These are phyloP conservation scores for Solanum habrochaites DNA, from an alignment of 257 asterid genomes.

Conservation along the genomic window DNA sequence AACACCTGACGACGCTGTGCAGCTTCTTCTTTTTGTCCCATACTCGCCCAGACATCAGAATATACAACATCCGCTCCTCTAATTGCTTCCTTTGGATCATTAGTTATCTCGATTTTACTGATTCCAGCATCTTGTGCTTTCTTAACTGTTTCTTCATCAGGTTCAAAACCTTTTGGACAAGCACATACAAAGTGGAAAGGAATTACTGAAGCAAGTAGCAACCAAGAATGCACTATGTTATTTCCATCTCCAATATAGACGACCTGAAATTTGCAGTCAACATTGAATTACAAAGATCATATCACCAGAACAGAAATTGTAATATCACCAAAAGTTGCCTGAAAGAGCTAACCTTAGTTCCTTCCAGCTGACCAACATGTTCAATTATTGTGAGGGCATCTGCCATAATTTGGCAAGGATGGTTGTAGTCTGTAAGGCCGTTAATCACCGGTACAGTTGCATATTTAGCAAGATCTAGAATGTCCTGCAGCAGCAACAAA, in stretches of 20 bases:
- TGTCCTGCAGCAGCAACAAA: conserved; percentile 47
- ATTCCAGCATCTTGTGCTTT: conserved; percentile 65
- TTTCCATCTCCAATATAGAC: conserved; percentile 97
- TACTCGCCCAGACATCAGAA: conserved; percentile 98
- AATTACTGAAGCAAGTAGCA: conserved; percentile 63
- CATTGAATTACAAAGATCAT: neutral
- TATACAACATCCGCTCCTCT: conserved; percentile 91
- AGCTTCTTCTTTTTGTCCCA: conserved; percentile 99
- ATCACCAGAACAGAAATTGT: neutral
- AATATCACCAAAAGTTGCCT: neutral
- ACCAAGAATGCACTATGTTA: conserved; percentile 95
- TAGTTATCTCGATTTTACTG: conserved; percentile 70
- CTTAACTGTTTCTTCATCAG: conserved; percentile 56
- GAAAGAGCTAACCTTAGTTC: conserved; percentile 57
- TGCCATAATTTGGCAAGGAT: conserved; percentile 98
- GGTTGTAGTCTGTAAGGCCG: conserved; percentile 89
- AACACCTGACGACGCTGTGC: conserved; percentile 71
- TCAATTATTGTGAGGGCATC: conserved; percentile 95
- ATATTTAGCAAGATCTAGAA: conserved; percentile 80
- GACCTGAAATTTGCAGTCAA: conserved; percentile 35
- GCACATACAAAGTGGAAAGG: conserved; percentile 95
- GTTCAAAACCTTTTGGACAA: conserved; percentile 85
- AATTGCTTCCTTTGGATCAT: conserved; percentile 85
- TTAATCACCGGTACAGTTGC: conserved; percentile 83
- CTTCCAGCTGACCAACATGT: conserved; percentile 77